Base-by-base conservation (phyloP, 352 stramenopile genomes). In the Pythium chondricola region DNA sequence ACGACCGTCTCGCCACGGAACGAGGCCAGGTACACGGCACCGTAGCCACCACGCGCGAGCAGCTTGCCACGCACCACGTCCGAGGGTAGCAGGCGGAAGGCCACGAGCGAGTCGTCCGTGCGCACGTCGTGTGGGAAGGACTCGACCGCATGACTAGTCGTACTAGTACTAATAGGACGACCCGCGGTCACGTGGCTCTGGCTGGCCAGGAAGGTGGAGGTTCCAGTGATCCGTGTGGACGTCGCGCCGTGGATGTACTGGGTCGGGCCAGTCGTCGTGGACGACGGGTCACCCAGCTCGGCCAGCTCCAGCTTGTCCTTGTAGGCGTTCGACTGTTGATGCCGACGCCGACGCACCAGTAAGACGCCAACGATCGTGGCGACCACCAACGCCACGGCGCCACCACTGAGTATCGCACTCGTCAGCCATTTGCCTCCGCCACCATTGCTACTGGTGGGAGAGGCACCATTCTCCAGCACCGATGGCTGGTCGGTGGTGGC, bases 41-140 rank as follows among this genome's bases (percentile, higher is more conserved):
- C 78, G 52, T 77, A 89, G 22, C 74, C 78, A 8, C 78, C 78
- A 9, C 61, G 68, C 0, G 74, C 74, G 18, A 88, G 41, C 43
- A 68, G 22, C 6, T 69, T 43, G 4, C 59, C 51, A n/a, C 71
- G 52, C 17, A 65, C 48, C 13, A 90, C 64, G 39, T 85, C 73
- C 33, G 69, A 58, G 21, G 73, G 61, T 2, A 71, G 51, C 32
- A 90, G 41, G 9, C 79, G 59, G 29, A 64, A 78, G 25, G 69
- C 61, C 18, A 83, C 43, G 14, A 90, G 58, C 14, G 72, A 43
- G 21, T 83, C 69, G 41, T 90, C 74, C 16, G 66, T 85, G 9
- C 79, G 72, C 11, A 91, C 72, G 42, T 91, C 79, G 46, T 86
- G 8, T 13, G 29, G 29, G 13, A 33, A 33, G 7, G 29, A 33